Evolutionary conservation across 192 early-diverging fungal species (phyloP).

Genomic region (Podila verticillata): DNA sequence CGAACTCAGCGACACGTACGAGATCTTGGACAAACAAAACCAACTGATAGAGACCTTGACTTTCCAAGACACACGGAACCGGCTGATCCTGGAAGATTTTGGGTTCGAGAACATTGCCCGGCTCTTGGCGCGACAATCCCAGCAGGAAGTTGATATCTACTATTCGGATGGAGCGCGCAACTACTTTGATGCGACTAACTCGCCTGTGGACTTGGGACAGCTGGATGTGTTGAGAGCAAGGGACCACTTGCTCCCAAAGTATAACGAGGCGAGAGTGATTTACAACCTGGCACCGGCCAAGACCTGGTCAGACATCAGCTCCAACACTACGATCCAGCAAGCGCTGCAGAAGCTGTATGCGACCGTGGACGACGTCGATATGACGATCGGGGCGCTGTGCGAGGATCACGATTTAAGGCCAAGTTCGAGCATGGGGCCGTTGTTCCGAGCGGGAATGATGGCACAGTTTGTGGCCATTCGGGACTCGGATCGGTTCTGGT

Average conservation of each 20-base stretch:
- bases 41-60: not conserved
- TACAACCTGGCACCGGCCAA: not conserved
- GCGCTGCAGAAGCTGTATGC: not conserved
- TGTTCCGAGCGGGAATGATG: constrained; percentile 1
- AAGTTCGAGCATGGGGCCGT: not conserved
- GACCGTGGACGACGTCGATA: constrained; percentile 8
- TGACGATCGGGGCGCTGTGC: constrained; percentile 11
- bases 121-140: constrained; percentile 9
- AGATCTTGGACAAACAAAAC: constrained; percentile 11
- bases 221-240: constrained; percentile 3
- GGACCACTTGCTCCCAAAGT: constrained; percentile 6
- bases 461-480: constrained; percentile 57
- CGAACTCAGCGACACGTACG: constrained; percentile 3
- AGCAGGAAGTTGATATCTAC: constrained; percentile 17
- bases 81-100: constrained; percentile 1
- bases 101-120: not conserved
- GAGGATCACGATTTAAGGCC: constrained; percentile 18
- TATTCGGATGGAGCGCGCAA: constrained; percentile 4
- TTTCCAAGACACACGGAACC: not conserved
- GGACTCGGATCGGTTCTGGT: constrained; percentile 63
- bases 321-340: not conserved
- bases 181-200: not conserved
- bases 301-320: constrained; percentile 16
- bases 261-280: constrained; percentile 10
- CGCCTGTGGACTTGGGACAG: not conserved